Percentiles rank a stretch among this genome's conserved stretches.
Conservation (phyloP, 352 stramenopile genomes). For the Pythium brachiatum region DNA sequence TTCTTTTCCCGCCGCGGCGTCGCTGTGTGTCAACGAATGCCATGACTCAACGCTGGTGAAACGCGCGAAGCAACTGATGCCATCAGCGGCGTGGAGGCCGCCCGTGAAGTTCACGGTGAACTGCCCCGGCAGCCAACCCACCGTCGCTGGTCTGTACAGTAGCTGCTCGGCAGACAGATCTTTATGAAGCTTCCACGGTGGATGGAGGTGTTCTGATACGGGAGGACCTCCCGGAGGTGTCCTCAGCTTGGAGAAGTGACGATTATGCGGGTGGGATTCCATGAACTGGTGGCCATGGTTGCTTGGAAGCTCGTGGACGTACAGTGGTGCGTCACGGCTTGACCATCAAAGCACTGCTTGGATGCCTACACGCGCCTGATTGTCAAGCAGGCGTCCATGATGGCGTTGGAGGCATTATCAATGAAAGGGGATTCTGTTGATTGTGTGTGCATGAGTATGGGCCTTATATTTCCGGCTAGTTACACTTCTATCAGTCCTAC, state of each 20-base stretch:
- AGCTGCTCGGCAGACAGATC: not conserved
- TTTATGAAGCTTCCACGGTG: not conserved
- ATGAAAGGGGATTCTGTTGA: too few relatives aligned
- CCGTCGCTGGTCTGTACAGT: not conserved
- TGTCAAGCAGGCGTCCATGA: not conserved
- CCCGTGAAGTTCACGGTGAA: too few relatives aligned
- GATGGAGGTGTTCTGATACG: not conserved
- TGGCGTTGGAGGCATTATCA: not conserved
- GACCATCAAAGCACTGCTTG: too few relatives aligned
- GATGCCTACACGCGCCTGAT: too few relatives aligned
- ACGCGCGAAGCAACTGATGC: too few relatives aligned
- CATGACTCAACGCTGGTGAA: not conserved
- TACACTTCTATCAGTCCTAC: not conserved
- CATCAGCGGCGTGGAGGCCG: too few relatives aligned
- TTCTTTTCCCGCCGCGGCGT: not conserved
- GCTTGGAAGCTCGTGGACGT: not conserved
- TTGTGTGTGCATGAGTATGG: not conserved
- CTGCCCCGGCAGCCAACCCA: too few relatives aligned
- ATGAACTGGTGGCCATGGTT: not conserved
- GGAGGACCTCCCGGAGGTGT: too few relatives aligned
- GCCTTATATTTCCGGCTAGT: not conserved
- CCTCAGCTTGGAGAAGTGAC: not conserved
- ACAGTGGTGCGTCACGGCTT: not conserved
- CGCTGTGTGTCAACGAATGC: not conserved
- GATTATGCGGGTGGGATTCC: too few relatives aligned